Evolutionary conservation across 208 protist genomes (phyloP).

Genomic region (Tritrichomonas musculus): DNA sequence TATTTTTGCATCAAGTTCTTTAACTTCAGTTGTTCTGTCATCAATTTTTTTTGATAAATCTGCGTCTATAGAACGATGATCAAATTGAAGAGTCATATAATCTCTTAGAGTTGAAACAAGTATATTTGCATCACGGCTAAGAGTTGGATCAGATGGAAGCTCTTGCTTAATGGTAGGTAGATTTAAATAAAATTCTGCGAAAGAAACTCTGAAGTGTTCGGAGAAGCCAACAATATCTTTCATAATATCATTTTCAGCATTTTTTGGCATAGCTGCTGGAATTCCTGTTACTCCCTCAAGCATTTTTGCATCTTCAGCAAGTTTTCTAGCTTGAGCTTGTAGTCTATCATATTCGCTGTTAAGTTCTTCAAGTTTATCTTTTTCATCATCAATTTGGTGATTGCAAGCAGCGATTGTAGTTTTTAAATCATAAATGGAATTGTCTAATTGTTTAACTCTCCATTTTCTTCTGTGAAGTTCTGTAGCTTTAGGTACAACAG

Average conservation of each 20-base stretch:
- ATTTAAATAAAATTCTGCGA: slow-evolving; percentile 19
- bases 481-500: neutral
- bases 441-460: slow-evolving; percentile 32
- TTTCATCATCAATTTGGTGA: neutral
- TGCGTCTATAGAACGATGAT: neutral
- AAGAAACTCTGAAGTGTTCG: neutral
- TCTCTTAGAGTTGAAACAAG: neutral
- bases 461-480: neutral
- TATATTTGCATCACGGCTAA: neutral
- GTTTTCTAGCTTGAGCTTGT: neutral
- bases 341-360: neutral
- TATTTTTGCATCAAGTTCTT: neutral
- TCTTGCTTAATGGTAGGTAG: neutral
- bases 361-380: neutral
- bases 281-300: slow-evolving; percentile 13
- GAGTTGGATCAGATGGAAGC: neutral
- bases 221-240: neutral
- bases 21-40: neutral
- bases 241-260: neutral
- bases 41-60: neutral
- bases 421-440: slow-evolving; percentile 3
- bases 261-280: neutral
- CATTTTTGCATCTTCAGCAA: neutral
- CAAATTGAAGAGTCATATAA: neutral
- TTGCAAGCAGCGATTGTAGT: slow-evolving; percentile 7